Percentiles rank a stretch among this genome's conserved stretches.
These are phyloP conservation scores for Drechslerella coelobrocha DNA, from an alignment of 2,329 filamentous ascomycete species.

Conservation along the genomic window DNA sequence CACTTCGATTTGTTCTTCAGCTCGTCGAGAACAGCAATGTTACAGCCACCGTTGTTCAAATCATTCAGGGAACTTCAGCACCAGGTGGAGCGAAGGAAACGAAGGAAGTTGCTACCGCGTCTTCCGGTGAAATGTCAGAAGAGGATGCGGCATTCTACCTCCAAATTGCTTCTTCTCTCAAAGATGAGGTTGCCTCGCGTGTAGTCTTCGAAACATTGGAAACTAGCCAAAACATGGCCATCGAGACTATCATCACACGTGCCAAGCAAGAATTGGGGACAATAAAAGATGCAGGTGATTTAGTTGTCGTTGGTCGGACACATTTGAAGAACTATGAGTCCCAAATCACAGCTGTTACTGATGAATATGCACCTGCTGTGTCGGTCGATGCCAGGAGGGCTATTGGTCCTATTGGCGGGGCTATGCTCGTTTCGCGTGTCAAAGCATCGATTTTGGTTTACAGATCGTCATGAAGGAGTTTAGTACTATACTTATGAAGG, in stretches of 20 bases:
- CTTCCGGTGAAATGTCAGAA: constrained; percentile 34
- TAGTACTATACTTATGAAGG: no score
- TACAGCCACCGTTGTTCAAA: constrained; percentile 75
- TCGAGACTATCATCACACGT: constrained; percentile 51
- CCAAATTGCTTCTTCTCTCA: constrained; percentile 66
- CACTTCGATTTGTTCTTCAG: constrained; percentile 80
- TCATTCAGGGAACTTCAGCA: constrained; percentile 58
- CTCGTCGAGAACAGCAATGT: constrained; percentile 78
- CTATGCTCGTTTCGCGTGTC: constrained; percentile 51
- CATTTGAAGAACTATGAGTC: constrained; percentile 55
- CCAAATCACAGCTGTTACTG: constrained; percentile 49
- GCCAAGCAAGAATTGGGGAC: constrained; percentile 69
- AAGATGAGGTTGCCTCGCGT: constrained; percentile 62
- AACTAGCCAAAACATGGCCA: constrained; percentile 51
- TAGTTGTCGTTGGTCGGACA: constrained; percentile 71
- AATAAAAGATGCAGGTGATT: constrained; percentile 71
- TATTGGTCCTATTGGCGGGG: constrained; percentile 68
- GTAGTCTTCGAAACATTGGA: constrained; percentile 64
- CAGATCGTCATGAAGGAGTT: constrained; percentile 16
- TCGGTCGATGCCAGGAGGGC: constrained; percentile 62
- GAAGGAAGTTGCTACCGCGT: constrained; percentile 18
- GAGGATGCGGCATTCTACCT: constrained; percentile 63
- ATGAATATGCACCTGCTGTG: constrained; percentile 51
- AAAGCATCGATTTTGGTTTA: constrained; percentile 30
- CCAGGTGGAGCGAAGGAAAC: background rate